Evolutionary conservation across 169 alveolate genomes (phyloP), one percentile per base, ranked within the genome.

Genomic region (Plasmodium vivax): DNA sequence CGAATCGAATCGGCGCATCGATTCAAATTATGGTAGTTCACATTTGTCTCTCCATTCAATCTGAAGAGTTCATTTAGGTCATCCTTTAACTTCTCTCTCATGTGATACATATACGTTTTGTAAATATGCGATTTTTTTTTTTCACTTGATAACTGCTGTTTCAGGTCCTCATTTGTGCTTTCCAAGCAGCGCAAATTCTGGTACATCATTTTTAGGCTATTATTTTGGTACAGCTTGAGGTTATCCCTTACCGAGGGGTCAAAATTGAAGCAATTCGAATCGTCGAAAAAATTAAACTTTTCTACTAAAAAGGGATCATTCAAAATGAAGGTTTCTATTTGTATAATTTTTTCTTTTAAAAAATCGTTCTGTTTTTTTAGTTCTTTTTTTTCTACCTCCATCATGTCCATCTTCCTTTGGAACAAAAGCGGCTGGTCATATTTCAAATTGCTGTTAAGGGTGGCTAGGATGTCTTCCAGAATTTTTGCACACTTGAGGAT

Each of bases 271-370:
- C 62, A 77, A 79, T 12, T 27, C 5, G 79, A 34, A 38, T 85
- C 73, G 54, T 88, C 43, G 32, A 68, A 79, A 73, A 12, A 19
- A 47, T 71, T 68, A 71, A 91, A 91, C 83, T 91, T 81, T 71
- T 81, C 87, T n/a, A 82, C 95, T 82, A 91, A 82, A 91, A 91
- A 91, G 2, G 95, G 95, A 91, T 91, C 95, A 71, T 45, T 91
- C 75, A 91, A 77, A 91, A 91, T 91, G 75, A 91, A 91, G 32
- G 92, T 91, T 91, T 91, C 95, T 71, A 91, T 91, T 77, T 91
- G 85, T 73, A 91, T 51, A 47, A 91, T 73, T 71, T 91, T 91
- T 43, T 91, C 82, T 91, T 91, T 75, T 91, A 91, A 91, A 72
- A 71, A 73, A 19, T 14, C 23, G 71, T 91, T 91, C 23, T 91